Conservation (phyloP, 202 grass and related monocot genomes). For the Zoysia matrella region DNA sequence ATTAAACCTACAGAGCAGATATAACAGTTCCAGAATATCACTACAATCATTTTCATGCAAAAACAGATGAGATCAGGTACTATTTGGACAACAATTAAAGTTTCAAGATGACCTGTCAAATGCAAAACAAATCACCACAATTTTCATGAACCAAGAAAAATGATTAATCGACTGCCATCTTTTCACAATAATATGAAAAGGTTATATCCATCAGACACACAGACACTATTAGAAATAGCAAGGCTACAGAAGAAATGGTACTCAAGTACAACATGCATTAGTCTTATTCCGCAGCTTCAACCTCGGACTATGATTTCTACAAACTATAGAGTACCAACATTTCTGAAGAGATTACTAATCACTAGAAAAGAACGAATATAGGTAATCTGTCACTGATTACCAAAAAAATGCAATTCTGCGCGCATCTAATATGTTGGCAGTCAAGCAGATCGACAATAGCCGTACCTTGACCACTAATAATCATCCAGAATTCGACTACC, state of each 20-base stretch:
- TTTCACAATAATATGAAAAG: neutral
- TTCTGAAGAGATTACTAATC: no score
- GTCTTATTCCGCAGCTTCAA: neutral
- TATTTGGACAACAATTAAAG: neutral
- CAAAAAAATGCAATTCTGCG: no score
- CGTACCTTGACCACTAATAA: neutral
- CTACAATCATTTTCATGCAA: neutral
- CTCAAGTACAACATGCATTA: neutral
- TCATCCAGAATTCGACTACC: neutral
- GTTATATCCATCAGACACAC: neutral
- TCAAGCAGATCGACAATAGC: no score
- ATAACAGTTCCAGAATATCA: neutral
- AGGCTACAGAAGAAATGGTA: no score
- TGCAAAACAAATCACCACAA: neutral
- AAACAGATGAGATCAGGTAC: neutral
- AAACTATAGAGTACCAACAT: no score
- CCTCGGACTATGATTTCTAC: neutral
- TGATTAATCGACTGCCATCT: neutral
- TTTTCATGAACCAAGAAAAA: neutral
- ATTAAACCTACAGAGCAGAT: no score
- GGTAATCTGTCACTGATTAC: no score
- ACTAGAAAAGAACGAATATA: no score
- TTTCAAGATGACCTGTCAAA: neutral
- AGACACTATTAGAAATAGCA: neutral
- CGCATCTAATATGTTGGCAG: no score